These are phyloP conservation scores for Aureoboletus auriporus DNA, from an alignment of 768 basidiomycete genomes.

Conservation along the genomic window DNA sequence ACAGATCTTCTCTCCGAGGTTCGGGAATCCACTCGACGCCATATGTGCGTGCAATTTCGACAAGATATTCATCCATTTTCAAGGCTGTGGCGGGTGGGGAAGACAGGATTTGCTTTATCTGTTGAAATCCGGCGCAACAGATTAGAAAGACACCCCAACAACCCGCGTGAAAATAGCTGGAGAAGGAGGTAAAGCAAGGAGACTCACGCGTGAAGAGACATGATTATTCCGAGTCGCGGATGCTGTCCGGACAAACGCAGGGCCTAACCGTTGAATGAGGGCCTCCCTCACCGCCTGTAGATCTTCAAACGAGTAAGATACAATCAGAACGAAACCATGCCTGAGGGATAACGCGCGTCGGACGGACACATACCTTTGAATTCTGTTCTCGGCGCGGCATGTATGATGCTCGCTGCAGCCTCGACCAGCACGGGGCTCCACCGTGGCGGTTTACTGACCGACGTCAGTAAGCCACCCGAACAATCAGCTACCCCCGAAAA, in stretches of 20 bases:
- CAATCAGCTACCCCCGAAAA: constrained; percentile 3
- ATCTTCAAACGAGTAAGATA: constrained; percentile 37
- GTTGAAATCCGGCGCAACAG: background rate
- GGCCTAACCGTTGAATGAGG: constrained; percentile 53
- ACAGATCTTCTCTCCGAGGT: constrained; percentile 61
- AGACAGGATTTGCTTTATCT: constrained; percentile 52
- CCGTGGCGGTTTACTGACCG: constrained; percentile 26
- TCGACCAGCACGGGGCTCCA: constrained; percentile 56
- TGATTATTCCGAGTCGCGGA: constrained; percentile 45
- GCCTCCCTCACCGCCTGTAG: constrained; percentile 50
- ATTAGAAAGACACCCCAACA: constrained; percentile 1
- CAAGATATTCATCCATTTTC: constrained; percentile 53
- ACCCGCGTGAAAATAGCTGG: background rate
- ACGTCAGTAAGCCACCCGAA: background rate
- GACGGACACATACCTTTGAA: constrained; percentile 46
- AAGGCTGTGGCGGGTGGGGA: constrained; percentile 52
- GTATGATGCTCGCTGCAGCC: constrained; percentile 66
- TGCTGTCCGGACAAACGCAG: constrained; percentile 54
- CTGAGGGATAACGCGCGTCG: background rate
- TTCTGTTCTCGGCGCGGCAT: constrained; percentile 51
- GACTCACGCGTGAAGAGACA: constrained; percentile 49
- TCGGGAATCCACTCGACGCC: constrained; percentile 61
- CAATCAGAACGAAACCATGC: background rate
- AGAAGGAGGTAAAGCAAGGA: background rate
- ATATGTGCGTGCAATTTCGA: constrained; percentile 48